Percentiles rank a stretch among this genome's conserved stretches.
Conservation (phyloP, 2,329 filamentous ascomycete species). For the Diaporthe caulivora region DNA sequence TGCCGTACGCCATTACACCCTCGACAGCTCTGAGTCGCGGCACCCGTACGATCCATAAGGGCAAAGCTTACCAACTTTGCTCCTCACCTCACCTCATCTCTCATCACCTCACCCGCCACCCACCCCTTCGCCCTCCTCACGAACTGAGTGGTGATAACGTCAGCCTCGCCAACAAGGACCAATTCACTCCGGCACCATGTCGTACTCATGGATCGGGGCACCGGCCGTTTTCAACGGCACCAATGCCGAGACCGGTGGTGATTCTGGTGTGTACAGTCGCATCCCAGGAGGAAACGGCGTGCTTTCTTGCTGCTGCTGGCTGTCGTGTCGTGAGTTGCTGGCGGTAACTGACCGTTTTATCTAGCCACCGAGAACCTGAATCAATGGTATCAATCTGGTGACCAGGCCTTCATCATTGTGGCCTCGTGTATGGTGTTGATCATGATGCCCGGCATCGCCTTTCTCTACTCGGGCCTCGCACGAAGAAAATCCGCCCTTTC, state of each 20-base stretch:
- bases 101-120: neutral
- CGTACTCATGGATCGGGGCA: constrained; percentile 70
- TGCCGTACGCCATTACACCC: constrained; percentile 32
- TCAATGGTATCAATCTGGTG: constrained; percentile 93
- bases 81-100: neutral
- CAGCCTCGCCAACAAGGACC: constrained; percentile 26
- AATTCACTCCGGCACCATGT: constrained; percentile 55
- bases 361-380: constrained; percentile 88
- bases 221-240: constrained; percentile 74
- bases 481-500: constrained; percentile 96
- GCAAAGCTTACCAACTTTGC: constrained; percentile 20
- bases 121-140: neutral
- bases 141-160: neutral
- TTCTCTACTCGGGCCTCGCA: constrained; percentile 97
- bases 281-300: neutral
- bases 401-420: constrained; percentile 94
- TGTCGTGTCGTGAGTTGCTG: neutral
- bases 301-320: neutral
- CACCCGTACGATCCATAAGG: constrained; percentile 1
- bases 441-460: constrained; percentile 97
- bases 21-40: constrained; percentile 25
- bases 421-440: constrained; percentile 92
- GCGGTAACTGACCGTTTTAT: constrained; percentile 33
- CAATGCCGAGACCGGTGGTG: constrained; percentile 74
- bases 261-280: constrained; percentile 75